A percentile compares a stretch with the other conserved stretches of the same genome.
These are phyloP conservation scores for Cladosporium sp. DNA, from an alignment of 2,329 filamentous ascomycete species.

Conservation along the genomic window DNA sequence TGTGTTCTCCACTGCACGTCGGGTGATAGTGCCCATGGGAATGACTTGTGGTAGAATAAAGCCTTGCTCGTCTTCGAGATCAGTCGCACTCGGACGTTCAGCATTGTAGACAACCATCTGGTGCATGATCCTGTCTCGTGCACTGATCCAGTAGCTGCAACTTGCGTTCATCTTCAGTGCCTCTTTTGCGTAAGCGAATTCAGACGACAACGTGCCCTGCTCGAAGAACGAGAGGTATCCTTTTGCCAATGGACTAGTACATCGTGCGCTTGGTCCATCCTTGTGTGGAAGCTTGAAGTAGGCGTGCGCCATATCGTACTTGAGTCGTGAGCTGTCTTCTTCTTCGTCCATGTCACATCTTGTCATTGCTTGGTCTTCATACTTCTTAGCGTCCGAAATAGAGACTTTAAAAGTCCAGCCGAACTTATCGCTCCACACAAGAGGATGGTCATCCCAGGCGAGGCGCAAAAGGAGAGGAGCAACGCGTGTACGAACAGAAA, in stretches of 20 bases:
- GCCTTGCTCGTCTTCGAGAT: constrained; percentile 53
- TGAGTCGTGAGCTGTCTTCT: constrained; percentile 66
- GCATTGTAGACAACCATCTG: constrained; percentile 90
- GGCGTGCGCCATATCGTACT: constrained; percentile 63
- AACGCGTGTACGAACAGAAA: constrained; percentile 85
- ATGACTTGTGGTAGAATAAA: constrained; percentile 95
- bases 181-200: constrained; percentile 88
- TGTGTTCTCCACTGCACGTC: constrained; percentile 92
- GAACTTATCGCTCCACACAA: constrained; percentile 90
- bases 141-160: constrained; percentile 98
- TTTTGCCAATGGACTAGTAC: constrained; percentile 86
- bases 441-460: constrained; percentile 83
- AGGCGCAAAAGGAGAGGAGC: constrained; percentile 81
- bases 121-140: constrained; percentile 86
- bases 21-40: constrained; percentile 96
- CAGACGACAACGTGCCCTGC: constrained; percentile 79
- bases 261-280: constrained; percentile 82
- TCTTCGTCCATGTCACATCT: constrained; percentile 76
- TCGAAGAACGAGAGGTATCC: constrained; percentile 90
- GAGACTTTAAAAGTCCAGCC: constrained; percentile 91
- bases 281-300: constrained; percentile 98
- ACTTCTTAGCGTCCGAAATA: constrained; percentile 60
- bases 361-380: constrained; percentile 69
- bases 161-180: constrained; percentile 98
- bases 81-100: constrained; percentile 46